Conservation (phyloP, 164 flowering plant genomes). For the Buxus sempervirens region DNA sequence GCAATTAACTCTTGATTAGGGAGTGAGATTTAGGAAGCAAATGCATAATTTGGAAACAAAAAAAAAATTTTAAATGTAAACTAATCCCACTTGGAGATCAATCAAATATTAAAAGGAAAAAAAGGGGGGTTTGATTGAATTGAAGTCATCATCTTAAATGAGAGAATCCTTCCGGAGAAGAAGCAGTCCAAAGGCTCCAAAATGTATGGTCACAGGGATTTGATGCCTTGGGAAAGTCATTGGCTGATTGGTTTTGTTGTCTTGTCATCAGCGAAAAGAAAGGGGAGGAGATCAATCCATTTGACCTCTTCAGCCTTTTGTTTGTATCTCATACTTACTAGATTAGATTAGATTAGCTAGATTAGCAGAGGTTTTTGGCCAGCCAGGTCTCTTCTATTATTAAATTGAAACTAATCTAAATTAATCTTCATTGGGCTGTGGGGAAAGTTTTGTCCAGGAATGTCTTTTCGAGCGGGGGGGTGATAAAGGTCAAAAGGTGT, state of each 20-base stretch:
- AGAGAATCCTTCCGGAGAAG: constrained; percentile 33
- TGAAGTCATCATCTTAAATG: constrained; percentile 4
- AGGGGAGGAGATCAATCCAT: constrained; percentile 22
- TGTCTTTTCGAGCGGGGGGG: constrained; percentile 13
- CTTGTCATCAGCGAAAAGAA: constrained; percentile 5
- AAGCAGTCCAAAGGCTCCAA: constrained; percentile 31
- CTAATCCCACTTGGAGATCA: constrained; percentile 22
- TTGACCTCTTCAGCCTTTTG: constrained; percentile 31
- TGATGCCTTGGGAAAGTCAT: constrained; percentile 14
- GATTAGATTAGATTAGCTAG: constrained; percentile 11
- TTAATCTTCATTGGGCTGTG: not conserved
- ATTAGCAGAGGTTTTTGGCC: too few relatives aligned
- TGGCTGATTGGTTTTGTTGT: constrained; percentile 17
- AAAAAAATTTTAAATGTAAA: too few relatives aligned
- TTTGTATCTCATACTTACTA: constrained; percentile 6
- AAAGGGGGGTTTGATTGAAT: not conserved
- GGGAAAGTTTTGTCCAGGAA: constrained; percentile 5
- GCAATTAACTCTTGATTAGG: too few relatives aligned
- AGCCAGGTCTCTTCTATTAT: constrained; percentile 14
- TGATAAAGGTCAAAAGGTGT: not conserved
- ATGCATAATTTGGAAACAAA: too few relatives aligned
- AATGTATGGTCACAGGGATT: constrained; percentile 18
- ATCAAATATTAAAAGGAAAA: not conserved
- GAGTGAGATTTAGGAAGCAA: too few relatives aligned
- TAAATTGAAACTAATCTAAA: not conserved